phyloP scores from a whole-genome alignment of 371 early-diverging fungal species.

The Nematocida sp. region DNA sequence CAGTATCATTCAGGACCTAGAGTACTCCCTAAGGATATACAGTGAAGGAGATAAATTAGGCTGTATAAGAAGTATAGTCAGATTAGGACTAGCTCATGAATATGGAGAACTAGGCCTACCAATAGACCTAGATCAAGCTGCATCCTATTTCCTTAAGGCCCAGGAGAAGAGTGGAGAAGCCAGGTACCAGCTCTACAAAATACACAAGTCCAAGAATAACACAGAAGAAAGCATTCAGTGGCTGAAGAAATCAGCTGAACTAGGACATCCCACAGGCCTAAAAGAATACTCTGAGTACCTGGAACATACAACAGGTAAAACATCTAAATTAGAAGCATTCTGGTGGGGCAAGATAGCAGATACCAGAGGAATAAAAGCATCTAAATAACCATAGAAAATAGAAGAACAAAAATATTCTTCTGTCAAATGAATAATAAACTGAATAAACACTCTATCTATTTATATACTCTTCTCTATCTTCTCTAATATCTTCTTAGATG shows the following conservation, averaged over 20 bases:
- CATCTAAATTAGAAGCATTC: slow-evolving; percentile 61
- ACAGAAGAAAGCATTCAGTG: slow-evolving; percentile 71
- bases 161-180: slow-evolving; percentile 31
- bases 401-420: too few species aligned
- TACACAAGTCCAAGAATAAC: background rate
- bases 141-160: slow-evolving; percentile 12
- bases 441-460: background rate
- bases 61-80: slow-evolving; percentile 61
- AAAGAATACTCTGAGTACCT: slow-evolving; percentile 81
- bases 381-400: too few species aligned
- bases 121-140: background rate
- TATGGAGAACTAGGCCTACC: slow-evolving; percentile 53
- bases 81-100: slow-evolving; percentile 57
- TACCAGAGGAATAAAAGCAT: background rate
- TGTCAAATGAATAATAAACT: too few species aligned
- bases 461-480: background rate
- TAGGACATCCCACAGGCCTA: slow-evolving; percentile 78
- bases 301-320: slow-evolving; percentile 68
- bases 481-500: background rate
- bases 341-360: slow-evolving; percentile 63
- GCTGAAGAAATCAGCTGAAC: slow-evolving; percentile 82
- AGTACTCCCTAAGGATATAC: slow-evolving; percentile 60
- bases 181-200: slow-evolving; percentile 67
- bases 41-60: slow-evolving; percentile 56
- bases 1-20: slow-evolving; percentile 51